Conservation (phyloP, 768 basidiomycete genomes). For the Auricularia sp. region DNA sequence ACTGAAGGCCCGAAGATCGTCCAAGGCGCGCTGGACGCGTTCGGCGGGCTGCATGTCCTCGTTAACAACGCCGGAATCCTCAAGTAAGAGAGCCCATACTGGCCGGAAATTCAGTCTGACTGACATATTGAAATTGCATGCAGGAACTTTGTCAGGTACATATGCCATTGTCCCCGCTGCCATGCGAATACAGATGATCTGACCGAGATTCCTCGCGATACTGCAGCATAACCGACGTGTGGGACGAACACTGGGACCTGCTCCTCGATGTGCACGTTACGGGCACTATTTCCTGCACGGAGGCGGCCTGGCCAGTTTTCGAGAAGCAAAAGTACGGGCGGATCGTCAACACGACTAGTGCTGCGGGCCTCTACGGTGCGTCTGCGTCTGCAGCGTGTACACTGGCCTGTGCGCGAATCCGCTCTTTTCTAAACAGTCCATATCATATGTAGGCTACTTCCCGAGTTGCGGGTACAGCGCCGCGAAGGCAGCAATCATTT, state of each 20-base stretch:
- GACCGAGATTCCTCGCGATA: slow-evolving; percentile 37
- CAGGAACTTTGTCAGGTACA: background rate
- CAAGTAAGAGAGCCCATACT: slow-evolving; percentile 39
- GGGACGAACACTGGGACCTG: slow-evolving; percentile 88
- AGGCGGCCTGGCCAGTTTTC: slow-evolving; percentile 94
- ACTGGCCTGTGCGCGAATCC: too few relatives aligned
- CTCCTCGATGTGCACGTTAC: slow-evolving; percentile 85
- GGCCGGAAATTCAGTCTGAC: slow-evolving; percentile 6
- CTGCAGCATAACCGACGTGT: slow-evolving; percentile 97
- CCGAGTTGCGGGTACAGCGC: slow-evolving; percentile 60
- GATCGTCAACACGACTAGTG: slow-evolving; percentile 85
- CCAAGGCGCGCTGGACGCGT: slow-evolving; percentile 76
- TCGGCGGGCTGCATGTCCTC: slow-evolving; percentile 76
- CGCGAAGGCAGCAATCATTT: slow-evolving; percentile 92
- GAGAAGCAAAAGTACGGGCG: slow-evolving; percentile 91
- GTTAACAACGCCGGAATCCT: slow-evolving; percentile 96
- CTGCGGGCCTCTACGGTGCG: slow-evolving; percentile 75
- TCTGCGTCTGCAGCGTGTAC: too few relatives aligned
- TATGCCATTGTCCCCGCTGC: too few relatives aligned
- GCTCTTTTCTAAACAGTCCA: too few relatives aligned
- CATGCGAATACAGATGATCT: too few relatives aligned
- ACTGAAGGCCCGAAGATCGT: slow-evolving; percentile 82
- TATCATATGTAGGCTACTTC: slow-evolving; percentile 27
- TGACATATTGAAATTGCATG: too few relatives aligned
- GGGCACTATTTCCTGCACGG: slow-evolving; percentile 85